Evolutionary conservation across 306 rosid genomes (phyloP).

Genomic region (Styphnolobium japonicum): DNA sequence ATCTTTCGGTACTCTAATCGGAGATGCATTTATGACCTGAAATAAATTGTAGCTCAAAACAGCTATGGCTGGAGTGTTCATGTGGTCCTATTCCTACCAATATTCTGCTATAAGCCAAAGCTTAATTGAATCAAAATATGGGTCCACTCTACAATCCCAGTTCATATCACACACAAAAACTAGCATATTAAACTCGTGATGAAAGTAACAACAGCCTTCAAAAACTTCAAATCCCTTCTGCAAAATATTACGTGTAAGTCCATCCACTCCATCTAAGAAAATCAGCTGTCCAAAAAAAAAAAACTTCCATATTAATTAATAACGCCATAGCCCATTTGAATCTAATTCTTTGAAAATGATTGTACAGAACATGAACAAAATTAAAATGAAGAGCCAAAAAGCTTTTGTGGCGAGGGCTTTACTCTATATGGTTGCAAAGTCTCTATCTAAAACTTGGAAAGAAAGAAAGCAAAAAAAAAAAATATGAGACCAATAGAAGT

Average conservation of each 20-base stretch:
- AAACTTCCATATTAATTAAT: background rate
- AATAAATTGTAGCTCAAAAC: background rate
- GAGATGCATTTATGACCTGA: background rate
- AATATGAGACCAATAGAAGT: constrained; percentile 27
- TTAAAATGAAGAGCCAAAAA: background rate
- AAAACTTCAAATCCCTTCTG: background rate
- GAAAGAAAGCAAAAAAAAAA: constrained; percentile 29
- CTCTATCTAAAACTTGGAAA: constrained; percentile 37
- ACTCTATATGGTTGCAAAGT: constrained; percentile 48
- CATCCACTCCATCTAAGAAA: background rate
- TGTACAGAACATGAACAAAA: background rate
- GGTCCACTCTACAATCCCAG: constrained; percentile 36
- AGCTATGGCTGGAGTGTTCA: background rate
- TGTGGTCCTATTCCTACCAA: constrained; percentile 21
- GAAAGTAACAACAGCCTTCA: constrained; percentile 27
- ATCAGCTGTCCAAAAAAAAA: background rate
- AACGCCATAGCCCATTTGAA: background rate
- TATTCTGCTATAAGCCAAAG: background rate
- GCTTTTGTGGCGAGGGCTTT: constrained; percentile 52
- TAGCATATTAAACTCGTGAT: constrained; percentile 27
- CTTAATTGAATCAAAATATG: background rate
- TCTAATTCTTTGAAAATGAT: background rate
- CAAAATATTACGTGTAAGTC: constrained; percentile 7
- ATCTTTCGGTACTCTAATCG: background rate
- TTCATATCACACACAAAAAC: background rate